Conservation (phyloP, 106 monocot species). For the Dioscorea dumetorum region DNA sequence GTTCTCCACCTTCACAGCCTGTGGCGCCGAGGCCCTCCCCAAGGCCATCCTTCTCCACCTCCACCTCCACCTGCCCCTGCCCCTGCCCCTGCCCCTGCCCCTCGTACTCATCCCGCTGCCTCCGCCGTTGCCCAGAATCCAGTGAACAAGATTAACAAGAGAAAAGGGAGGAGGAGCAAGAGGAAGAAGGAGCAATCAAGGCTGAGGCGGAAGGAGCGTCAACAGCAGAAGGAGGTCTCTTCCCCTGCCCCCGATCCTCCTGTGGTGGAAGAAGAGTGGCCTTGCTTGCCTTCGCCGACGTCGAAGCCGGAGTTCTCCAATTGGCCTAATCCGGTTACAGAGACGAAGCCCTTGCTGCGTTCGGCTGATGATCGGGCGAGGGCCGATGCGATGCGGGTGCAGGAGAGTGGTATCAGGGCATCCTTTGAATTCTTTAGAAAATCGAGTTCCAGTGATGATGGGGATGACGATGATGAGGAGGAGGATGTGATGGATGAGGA, state of each 20-base stretch:
- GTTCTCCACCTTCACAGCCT: slow-evolving; percentile 22
- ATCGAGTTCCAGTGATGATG: slow-evolving; percentile 3
- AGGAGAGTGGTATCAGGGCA: slow-evolving; percentile 10
- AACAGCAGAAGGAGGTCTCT: too few species aligned
- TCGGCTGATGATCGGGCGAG: neutral
- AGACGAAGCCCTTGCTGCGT: too few species aligned
- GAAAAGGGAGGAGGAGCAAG: neutral
- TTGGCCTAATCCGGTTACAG: neutral
- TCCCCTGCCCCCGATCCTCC: neutral
- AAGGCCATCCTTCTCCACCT: neutral
- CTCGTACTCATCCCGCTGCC: too few species aligned
- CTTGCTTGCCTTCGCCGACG: slow-evolving; percentile 3
- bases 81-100: too few species aligned
- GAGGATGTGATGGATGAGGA: slow-evolving; percentile 10
- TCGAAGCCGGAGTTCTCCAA: neutral
- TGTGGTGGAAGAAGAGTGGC: neutral
- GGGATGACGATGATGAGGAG: neutral
- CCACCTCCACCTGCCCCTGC: neutral
- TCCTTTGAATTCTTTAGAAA: slow-evolving; percentile 36
- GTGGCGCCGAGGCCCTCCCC: slow-evolving; percentile 15
- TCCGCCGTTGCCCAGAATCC: neutral
- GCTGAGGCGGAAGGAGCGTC: too few species aligned
- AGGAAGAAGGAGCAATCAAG: neutral
- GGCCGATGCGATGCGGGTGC: slow-evolving; percentile 3
- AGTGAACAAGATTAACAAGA: neutral